Conservation (phyloP, 2,329 filamentous ascomycete genomes). For the Chaetomiaceae sp. region DNA sequence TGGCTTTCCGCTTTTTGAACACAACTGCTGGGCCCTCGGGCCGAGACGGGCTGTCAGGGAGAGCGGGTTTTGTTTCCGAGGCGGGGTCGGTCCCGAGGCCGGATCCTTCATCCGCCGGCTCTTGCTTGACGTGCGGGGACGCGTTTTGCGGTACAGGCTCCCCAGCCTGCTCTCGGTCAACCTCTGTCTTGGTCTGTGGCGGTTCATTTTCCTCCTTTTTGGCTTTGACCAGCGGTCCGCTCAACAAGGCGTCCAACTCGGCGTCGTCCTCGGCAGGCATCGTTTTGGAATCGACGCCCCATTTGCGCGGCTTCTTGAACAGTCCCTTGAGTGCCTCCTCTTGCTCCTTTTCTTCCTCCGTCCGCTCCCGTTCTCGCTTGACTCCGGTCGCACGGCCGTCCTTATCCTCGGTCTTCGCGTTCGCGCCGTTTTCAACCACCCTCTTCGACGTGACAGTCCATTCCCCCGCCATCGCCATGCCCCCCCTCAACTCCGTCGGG, state of each 20-base stretch:
- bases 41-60: not conserved
- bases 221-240: conserved; percentile 29
- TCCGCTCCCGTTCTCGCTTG: conserved; percentile 54
- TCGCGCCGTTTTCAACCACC: conserved; percentile 42
- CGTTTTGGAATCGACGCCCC: conserved; percentile 49
- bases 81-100: not conserved
- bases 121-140: conserved; percentile 35
- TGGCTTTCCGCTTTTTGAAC: conserved; percentile 76
- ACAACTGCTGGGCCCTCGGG: conserved; percentile 44
- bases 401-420: conserved; percentile 32
- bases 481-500: conserved; percentile 68
- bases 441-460: conserved; percentile 71
- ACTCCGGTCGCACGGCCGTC: conserved; percentile 18
- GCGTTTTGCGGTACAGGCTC: not conserved
- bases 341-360: conserved; percentile 56
- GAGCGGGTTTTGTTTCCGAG: not conserved
- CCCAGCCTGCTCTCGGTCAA: conserved; percentile 16
- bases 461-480: conserved; percentile 82
- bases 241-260: conserved; percentile 58
- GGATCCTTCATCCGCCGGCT: conserved; percentile 28
- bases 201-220: conserved; percentile 26
- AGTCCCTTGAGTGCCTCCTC: conserved; percentile 52
- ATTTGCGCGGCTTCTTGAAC: conserved; percentile 53
- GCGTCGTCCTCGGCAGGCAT: conserved; percentile 41
- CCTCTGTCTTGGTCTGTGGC: conserved; percentile 35